Evolutionary conservation across 805 yeast species (phyloP).

Genomic region (Wickerhamiella vanderwaltii): DNA sequence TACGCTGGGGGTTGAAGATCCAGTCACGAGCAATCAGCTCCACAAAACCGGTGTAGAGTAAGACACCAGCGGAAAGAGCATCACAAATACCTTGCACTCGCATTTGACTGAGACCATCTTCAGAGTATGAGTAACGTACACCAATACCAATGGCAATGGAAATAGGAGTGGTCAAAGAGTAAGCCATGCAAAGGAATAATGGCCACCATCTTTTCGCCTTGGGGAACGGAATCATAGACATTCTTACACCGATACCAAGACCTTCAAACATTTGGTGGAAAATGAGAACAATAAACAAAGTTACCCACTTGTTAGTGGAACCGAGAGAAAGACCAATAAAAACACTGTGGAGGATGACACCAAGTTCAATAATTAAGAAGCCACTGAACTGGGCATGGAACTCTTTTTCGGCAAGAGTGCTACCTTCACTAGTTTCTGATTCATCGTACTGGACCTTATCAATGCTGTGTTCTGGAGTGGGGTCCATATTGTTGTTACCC

Average conservation of each 20-base stretch:
- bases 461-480: background rate
- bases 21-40: slow-evolving; percentile 68
- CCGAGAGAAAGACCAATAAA: slow-evolving; percentile 61
- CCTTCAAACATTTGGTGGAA: slow-evolving; percentile 78
- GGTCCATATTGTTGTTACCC: background rate
- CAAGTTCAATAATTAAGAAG: slow-evolving; percentile 53
- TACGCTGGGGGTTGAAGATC: slow-evolving; percentile 34
- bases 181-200: slow-evolving; percentile 38
- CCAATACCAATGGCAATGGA: slow-evolving; percentile 65
- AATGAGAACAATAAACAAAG: slow-evolving; percentile 51
- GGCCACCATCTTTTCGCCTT: slow-evolving; percentile 37
- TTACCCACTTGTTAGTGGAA: slow-evolving; percentile 48
- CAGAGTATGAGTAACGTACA: slow-evolving; percentile 45
- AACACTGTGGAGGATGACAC: slow-evolving; percentile 65
- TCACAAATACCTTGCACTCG: slow-evolving; percentile 56
- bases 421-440: slow-evolving; percentile 1
- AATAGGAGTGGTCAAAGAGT: slow-evolving; percentile 53
- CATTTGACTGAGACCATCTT: slow-evolving; percentile 41
- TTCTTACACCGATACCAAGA: slow-evolving; percentile 61
- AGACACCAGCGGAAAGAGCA: slow-evolving; percentile 57
- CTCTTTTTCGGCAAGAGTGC: slow-evolving; percentile 7
- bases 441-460: background rate
- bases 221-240: slow-evolving; percentile 50
- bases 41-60: slow-evolving; percentile 59
- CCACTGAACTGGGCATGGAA: slow-evolving; percentile 32